phyloP scores from a whole-genome alignment of 2,329 filamentous ascomycete genomes.

The Fusarium pininemorale region DNA sequence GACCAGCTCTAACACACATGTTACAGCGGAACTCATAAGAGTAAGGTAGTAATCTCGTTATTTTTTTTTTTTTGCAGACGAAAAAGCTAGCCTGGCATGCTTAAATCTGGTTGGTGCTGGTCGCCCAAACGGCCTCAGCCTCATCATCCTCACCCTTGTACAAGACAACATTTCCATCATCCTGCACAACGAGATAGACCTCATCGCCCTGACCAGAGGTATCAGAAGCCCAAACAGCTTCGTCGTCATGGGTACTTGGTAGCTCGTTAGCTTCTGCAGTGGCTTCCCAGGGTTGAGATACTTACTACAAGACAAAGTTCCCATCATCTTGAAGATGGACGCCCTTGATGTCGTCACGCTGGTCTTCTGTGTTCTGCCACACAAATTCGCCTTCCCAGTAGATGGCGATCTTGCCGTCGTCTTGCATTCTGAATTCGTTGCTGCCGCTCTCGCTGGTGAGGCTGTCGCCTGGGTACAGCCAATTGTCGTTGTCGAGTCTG shows the following conservation, averaged over 20 bases:
- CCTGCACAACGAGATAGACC: constrained; percentile 43
- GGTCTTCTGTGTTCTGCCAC: constrained; percentile 44
- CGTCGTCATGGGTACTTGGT: constrained; percentile 25
- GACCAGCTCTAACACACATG: too few species aligned
- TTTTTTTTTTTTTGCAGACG: fast-evolving
- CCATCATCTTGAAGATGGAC: constrained; percentile 45
- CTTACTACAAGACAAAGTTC: constrained; percentile 47
- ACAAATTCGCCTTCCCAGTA: constrained; percentile 44
- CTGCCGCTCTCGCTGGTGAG: constrained; percentile 45
- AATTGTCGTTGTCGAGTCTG: constrained; percentile 45
- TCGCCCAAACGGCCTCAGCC: constrained; percentile 42
- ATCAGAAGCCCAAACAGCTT: constrained; percentile 42
- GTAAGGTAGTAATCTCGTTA: fast-evolving
- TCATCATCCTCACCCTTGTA: constrained; percentile 42
- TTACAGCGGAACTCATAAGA: too few species aligned
- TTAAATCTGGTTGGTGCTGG: constrained; percentile 29
- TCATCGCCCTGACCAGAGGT: constrained; percentile 31
- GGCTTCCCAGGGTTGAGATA: background rate
- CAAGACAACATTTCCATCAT: constrained; percentile 47
- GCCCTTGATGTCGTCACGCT: constrained; percentile 43
- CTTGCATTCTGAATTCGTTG: constrained; percentile 46
- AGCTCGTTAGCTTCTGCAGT: background rate
- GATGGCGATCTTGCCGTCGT: constrained; percentile 45
- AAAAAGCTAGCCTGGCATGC: fast-evolving
- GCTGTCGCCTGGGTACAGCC: constrained; percentile 43